phyloP scores from a whole-genome alignment of 1,284 basidiomycete genomes.

The Ustanciosporium gigantosporum region DNA sequence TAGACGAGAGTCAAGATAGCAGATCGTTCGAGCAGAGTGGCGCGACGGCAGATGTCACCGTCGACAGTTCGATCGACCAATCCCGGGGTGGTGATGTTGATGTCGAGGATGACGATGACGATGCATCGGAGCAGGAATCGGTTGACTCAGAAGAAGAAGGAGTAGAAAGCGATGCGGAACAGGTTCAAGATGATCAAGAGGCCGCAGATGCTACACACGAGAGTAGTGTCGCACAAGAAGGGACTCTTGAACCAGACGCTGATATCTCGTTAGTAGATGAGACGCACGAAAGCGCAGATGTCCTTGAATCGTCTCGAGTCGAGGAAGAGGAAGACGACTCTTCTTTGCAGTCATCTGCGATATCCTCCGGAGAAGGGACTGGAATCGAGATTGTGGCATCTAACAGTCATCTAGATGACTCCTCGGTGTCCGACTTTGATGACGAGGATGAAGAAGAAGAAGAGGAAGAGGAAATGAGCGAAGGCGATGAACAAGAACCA shows the following conservation, averaged over 20 bases:
- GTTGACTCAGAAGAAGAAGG: background rate
- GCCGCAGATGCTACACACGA: constrained; percentile 5
- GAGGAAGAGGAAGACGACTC: background rate
- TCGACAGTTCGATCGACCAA: too few relatives aligned
- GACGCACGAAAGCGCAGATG: too few relatives aligned
- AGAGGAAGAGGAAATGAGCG: background rate
- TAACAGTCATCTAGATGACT: background rate
- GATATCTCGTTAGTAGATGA: too few relatives aligned
- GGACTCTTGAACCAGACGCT: too few relatives aligned
- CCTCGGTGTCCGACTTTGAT: background rate
- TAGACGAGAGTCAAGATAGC: background rate
- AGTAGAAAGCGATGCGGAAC: background rate
- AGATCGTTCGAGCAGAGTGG: too few relatives aligned
- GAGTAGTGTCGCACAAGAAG: too few relatives aligned
- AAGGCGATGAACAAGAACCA: background rate
- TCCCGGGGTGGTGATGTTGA: background rate
- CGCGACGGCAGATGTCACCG: too few relatives aligned
- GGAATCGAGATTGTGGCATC: background rate
- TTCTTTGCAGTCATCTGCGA: background rate
- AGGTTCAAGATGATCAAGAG: constrained; percentile 1
- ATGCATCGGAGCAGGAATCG: too few relatives aligned
- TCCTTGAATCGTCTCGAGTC: background rate
- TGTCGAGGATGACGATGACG: background rate
- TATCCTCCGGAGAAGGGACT: background rate
- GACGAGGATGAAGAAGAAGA: constrained; percentile 2